Evolutionary conservation across 352 stramenopile species (phyloP).

Genomic region (Globisporangium mamillatum): DNA sequence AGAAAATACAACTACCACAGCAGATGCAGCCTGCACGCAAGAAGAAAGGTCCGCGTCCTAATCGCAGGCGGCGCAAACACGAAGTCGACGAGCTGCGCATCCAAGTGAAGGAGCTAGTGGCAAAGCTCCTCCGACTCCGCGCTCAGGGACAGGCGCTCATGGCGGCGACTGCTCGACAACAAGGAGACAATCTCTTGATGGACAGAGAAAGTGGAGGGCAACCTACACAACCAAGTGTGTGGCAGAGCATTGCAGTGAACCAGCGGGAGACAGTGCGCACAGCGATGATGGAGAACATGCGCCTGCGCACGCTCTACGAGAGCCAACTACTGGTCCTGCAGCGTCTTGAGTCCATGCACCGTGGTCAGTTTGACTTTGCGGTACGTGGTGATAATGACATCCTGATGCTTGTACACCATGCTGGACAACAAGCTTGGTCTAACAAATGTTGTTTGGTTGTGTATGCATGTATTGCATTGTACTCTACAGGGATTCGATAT

Average conservation of each 20-base stretch:
- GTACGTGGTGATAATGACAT: neutral
- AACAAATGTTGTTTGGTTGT: neutral
- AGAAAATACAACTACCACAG: neutral
- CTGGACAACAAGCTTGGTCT: neutral
- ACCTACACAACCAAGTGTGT: constrained; percentile 10
- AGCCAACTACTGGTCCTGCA: constrained; percentile 33
- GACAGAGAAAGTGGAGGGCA: neutral
- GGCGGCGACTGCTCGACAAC: neutral
- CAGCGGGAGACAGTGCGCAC: constrained; percentile 27
- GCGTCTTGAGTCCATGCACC: constrained; percentile 30
- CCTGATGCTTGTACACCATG: neutral
- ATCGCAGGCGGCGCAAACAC: neutral
- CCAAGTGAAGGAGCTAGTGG: neutral
- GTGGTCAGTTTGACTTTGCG: constrained; percentile 13
- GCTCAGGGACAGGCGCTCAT: neutral
- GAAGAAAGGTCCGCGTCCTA: neutral
- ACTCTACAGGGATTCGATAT: neutral
- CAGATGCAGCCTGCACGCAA: neutral
- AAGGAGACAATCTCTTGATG: neutral
- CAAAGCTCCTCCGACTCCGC: neutral
- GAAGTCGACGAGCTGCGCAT: neutral
- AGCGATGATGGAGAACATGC: constrained; percentile 33
- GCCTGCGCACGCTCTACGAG: constrained; percentile 28
- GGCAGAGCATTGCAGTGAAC: constrained; percentile 30
- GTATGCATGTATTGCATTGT: neutral